Percentiles rank a stretch among this genome's conserved stretches.
Evolutionary conservation across 2,329 filamentous ascomycete species (phyloP).

Genomic region (Pseudogymnoascus sp.): DNA sequence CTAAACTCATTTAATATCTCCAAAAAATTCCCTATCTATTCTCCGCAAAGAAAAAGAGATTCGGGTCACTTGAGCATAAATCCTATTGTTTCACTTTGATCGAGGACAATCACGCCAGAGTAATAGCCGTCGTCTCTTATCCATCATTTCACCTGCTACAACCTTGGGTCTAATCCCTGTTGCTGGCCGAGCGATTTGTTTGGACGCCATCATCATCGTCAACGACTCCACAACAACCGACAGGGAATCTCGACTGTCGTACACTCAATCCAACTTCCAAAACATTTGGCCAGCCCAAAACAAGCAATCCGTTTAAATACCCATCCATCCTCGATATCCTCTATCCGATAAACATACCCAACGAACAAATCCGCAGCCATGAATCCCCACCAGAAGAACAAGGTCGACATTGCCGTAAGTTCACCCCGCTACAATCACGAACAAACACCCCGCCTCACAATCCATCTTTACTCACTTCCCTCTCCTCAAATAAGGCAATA

Average conservation of each 20-base stretch:
- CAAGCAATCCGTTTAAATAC: background rate
- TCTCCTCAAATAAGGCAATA: background rate
- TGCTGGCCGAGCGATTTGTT: constrained; percentile 7
- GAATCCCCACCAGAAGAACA: constrained; percentile 98
- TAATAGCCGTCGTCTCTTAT: background rate
- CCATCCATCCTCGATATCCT: background rate
- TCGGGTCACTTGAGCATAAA: background rate
- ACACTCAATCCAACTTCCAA: constrained; percentile 7
- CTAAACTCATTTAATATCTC: background rate
- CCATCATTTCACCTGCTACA: constrained; percentile 1
- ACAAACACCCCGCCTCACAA: background rate
- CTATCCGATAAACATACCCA: background rate
- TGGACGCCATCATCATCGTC: constrained; percentile 7
- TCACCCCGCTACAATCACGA: constrained; percentile 15
- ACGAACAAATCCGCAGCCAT: constrained; percentile 39
- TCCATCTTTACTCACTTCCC: background rate
- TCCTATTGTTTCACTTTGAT: background rate
- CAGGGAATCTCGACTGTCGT: background rate
- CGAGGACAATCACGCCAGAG: background rate
- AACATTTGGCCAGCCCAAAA: background rate
- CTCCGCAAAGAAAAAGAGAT: background rate
- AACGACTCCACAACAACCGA: constrained; percentile 5
- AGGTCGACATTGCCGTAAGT: constrained; percentile 90
- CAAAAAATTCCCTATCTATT: background rate
- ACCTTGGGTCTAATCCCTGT: background rate